Percentiles rank a stretch among this genome's conserved stretches.
phyloP scores from a whole-genome alignment of 2,329 filamentous ascomycete species.

The Colletotrichum spinosum region DNA sequence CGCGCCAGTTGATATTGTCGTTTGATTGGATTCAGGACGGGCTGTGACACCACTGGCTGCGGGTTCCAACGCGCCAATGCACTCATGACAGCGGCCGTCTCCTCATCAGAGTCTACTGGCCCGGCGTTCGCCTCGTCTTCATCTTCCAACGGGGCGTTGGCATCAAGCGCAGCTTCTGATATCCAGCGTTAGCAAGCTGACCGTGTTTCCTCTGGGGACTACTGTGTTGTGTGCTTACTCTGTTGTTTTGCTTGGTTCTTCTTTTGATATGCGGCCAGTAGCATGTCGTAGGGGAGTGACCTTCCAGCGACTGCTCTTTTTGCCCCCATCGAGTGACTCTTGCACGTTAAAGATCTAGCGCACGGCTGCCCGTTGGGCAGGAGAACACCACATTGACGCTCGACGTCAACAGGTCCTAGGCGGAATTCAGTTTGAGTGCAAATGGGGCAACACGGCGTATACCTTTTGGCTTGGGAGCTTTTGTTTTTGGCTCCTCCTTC shows the following conservation, averaged over 20 bases:
- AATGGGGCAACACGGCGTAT: slow-evolving; percentile 28
- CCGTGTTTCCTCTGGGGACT: background rate
- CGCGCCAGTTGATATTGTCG: slow-evolving; percentile 72
- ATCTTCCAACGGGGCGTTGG: slow-evolving; percentile 90
- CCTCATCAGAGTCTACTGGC: slow-evolving; percentile 93
- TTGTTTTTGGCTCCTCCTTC: slow-evolving; percentile 90
- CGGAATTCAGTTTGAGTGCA: slow-evolving; percentile 1
- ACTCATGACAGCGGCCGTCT: slow-evolving; percentile 88
- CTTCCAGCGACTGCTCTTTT: slow-evolving; percentile 90
- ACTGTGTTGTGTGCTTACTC: slow-evolving; percentile 67
- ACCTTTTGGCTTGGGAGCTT: slow-evolving; percentile 87
- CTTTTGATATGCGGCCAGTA: slow-evolving; percentile 90
- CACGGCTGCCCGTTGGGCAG: slow-evolving; percentile 88
- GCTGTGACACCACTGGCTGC: slow-evolving; percentile 79
- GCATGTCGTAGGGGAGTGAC: slow-evolving; percentile 91
- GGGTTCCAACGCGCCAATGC: slow-evolving; percentile 82
- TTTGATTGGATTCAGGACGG: slow-evolving; percentile 69
- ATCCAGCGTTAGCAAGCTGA: slow-evolving; percentile 23
- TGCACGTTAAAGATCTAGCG: slow-evolving; percentile 90
- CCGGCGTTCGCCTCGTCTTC: slow-evolving; percentile 83
- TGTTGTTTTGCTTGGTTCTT: slow-evolving; percentile 99
- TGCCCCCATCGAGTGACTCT: slow-evolving; percentile 94
- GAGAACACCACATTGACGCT: slow-evolving; percentile 90
- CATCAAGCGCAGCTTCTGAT: slow-evolving; percentile 90
- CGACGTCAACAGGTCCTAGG: slow-evolving; percentile 87